Percentiles rank a stretch among this genome's conserved stretches.
These are phyloP conservation scores for Colletotrichum eremochloae DNA, from an alignment of 2,329 filamentous ascomycete species.

Conservation along the genomic window DNA sequence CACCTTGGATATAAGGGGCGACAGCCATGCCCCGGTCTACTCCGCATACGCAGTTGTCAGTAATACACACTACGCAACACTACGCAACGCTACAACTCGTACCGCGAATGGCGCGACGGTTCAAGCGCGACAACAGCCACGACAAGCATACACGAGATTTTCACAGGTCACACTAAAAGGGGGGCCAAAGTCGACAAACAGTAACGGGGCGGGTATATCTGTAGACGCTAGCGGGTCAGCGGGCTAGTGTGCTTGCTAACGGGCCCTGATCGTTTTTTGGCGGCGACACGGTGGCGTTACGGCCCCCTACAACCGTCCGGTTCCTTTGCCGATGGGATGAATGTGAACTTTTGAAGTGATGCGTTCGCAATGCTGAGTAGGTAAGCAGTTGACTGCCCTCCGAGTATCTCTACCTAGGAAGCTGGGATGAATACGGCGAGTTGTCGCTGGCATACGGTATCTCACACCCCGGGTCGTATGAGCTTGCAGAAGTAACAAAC, in stretches of 20 bases:
- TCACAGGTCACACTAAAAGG: conserved; percentile 28
- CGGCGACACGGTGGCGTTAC: conserved; percentile 31
- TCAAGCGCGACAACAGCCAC: conserved; percentile 6
- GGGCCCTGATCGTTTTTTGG: conserved; percentile 35
- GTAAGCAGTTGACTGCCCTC: conserved; percentile 15
- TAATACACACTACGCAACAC: background rate
- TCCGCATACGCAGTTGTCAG: conserved; percentile 2
- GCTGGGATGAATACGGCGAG: conserved; percentile 5
- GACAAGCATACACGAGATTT: conserved; percentile 37
- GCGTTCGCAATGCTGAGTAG: conserved; percentile 19
- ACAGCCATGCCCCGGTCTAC: conserved; percentile 2
- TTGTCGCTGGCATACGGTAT: conserved; percentile 7
- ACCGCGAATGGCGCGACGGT: conserved; percentile 26
- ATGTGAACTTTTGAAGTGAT: background rate
- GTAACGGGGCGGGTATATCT: conserved; percentile 22
- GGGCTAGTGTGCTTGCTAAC: conserved; percentile 25
- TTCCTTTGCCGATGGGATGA: conserved; percentile 34
- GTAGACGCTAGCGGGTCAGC: conserved; percentile 26
- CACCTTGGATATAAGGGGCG: conserved; percentile 29
- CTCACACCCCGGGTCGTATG: background rate
- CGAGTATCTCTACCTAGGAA: background rate
- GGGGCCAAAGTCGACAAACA: conserved; percentile 27
- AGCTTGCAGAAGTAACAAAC: background rate
- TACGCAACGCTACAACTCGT: background rate
- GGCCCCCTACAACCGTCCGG: conserved; percentile 38